Conservation (phyloP, 805 yeast genomes). For the Blastobotrys mokoenaii region DNA sequence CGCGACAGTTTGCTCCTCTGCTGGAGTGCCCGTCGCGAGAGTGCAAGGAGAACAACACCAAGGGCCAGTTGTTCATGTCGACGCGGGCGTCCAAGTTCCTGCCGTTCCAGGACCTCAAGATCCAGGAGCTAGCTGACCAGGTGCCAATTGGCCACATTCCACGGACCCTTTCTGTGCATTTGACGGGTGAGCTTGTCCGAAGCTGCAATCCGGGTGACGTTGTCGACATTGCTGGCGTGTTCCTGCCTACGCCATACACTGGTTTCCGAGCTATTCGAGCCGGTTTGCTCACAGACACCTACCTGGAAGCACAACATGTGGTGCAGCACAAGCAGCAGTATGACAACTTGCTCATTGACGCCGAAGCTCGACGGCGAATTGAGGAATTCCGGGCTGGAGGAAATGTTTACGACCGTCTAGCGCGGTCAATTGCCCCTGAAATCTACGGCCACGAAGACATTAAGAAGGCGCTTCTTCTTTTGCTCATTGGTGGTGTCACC, state of each 20-base stretch:
- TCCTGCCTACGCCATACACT: slow-evolving; percentile 90
- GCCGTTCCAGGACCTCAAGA: slow-evolving; percentile 89
- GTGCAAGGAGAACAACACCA: slow-evolving; percentile 69
- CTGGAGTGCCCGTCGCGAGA: slow-evolving; percentile 75
- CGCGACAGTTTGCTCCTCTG: slow-evolving; percentile 80
- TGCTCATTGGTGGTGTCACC: slow-evolving; percentile 91
- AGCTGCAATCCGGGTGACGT: slow-evolving; percentile 87
- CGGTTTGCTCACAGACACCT: slow-evolving; percentile 90
- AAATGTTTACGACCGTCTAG: slow-evolving; percentile 67
- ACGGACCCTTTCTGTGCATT: slow-evolving; percentile 71
- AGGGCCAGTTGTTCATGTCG: slow-evolving; percentile 84
- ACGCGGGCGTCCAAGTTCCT: slow-evolving; percentile 94
- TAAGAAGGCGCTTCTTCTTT: slow-evolving; percentile 76
- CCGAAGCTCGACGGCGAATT: slow-evolving; percentile 49
- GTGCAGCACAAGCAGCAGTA: slow-evolving; percentile 85
- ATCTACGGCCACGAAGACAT: slow-evolving; percentile 91
- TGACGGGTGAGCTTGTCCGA: slow-evolving; percentile 88
- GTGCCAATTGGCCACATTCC: slow-evolving; percentile 99
- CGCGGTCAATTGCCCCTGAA: slow-evolving; percentile 94
- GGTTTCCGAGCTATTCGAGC: slow-evolving; percentile 91
- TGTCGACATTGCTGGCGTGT: slow-evolving; percentile 88
- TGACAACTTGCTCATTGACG: slow-evolving; percentile 46
- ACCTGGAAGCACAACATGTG: slow-evolving; percentile 77
- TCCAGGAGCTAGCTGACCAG: slow-evolving; percentile 91
- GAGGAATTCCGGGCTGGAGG: slow-evolving; percentile 49